Conservation (phyloP, 306 rosid genomes). For the Chamaecrista fasciculata region DNA sequence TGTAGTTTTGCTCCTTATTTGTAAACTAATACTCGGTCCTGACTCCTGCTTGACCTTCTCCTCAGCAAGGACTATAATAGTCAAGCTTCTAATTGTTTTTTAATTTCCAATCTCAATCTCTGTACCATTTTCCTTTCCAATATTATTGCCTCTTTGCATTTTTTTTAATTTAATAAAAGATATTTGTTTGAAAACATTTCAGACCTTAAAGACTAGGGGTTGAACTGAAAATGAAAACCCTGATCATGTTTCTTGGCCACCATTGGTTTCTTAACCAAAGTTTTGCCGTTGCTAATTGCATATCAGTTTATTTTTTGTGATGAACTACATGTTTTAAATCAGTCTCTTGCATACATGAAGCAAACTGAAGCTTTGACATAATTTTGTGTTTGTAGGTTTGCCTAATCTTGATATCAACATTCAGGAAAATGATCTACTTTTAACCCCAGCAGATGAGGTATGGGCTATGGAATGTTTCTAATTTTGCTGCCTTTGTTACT, state of each 20-base stretch:
- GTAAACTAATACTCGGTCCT: constrained; percentile 18
- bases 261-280: constrained; percentile 22
- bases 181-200: neutral
- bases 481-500: neutral
- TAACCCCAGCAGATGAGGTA: constrained; percentile 79
- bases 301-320: constrained; percentile 13
- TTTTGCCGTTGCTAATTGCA: neutral
- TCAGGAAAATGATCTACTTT: constrained; percentile 66
- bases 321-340: neutral
- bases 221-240: constrained; percentile 20
- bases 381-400: constrained; percentile 55
- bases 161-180: neutral
- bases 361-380: constrained; percentile 23
- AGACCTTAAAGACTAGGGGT: neutral
- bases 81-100: constrained; percentile 2
- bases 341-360: neutral
- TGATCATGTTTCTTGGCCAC: constrained; percentile 21
- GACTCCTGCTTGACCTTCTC: neutral
- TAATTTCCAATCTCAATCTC: neutral
- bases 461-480: constrained; percentile 34
- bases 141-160: neutral
- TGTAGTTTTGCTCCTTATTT: constrained; percentile 10
- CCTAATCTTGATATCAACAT: constrained; percentile 55
- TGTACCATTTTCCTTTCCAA: neutral
- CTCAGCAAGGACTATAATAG: constrained; percentile 2